These are phyloP conservation scores for Conticribra guillardii DNA, from an alignment of 108 stramenopile genomes.

Conservation along the genomic window DNA sequence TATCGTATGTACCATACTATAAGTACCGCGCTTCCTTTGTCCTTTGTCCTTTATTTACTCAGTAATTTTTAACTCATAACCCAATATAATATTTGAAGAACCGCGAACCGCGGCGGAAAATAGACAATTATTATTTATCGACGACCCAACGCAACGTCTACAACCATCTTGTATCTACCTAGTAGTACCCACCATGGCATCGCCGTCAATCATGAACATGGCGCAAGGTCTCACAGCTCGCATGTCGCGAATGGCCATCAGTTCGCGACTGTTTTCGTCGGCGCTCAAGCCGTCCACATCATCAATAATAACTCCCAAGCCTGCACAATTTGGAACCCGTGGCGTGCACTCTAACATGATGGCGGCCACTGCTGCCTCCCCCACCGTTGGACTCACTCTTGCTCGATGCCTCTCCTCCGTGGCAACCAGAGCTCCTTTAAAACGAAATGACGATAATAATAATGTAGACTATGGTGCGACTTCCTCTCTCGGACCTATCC, in stretches of 20 bases:
- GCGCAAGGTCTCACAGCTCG: not conserved
- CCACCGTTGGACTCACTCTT: not conserved
- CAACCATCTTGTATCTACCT: no score
- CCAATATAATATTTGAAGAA: no score
- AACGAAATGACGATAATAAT: not conserved
- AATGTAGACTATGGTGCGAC: constrained; percentile 29
- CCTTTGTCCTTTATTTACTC: no score
- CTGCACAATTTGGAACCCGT: not conserved
- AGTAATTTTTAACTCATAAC: no score
- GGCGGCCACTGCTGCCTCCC: no score
- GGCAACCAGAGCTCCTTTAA: not conserved
- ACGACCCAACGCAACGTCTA: no score
- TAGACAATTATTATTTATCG: no score
- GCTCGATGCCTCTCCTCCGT: not conserved
- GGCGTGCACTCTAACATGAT: not conserved
- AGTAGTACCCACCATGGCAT: not conserved
- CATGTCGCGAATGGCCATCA: not conserved
- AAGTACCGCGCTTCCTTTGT: no score
- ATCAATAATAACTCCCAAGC: not conserved
- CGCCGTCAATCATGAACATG: not conserved
- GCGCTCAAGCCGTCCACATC: not conserved
- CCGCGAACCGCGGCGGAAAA: no score
- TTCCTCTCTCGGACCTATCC: constrained; percentile 20
- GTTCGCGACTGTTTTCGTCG: not conserved
- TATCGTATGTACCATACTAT: no score